Percentiles rank a stretch among this genome's conserved stretches.
These are phyloP conservation scores for Microcos paniculata DNA, from an alignment of 345 rosid species.

Conservation along the genomic window DNA sequence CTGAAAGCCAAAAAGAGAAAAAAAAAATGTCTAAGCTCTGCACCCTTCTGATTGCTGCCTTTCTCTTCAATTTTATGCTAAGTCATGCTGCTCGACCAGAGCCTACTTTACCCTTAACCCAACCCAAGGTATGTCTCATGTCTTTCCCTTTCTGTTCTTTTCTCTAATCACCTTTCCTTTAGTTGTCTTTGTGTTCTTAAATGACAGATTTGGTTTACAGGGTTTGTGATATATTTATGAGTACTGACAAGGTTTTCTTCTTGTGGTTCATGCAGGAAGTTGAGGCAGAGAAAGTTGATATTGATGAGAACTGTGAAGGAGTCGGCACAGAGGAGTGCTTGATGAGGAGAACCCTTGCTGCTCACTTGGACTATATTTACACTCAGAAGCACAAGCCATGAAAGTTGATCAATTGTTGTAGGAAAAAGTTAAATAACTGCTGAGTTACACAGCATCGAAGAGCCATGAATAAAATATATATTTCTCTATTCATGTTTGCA, in stretches of 20 bases:
- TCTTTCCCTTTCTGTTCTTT: not conserved
- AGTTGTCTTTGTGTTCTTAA: not conserved
- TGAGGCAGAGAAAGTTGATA: conserved; percentile 13
- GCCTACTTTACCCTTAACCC: conserved; percentile 6
- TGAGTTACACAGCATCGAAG: not conserved
- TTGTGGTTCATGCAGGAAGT: conserved; percentile 13
- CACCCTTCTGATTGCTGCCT: conserved; percentile 21
- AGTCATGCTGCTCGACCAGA: conserved; percentile 17
- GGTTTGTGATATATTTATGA: not conserved
- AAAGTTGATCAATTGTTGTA: not conserved
- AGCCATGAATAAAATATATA: not conserved
- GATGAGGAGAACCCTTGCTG: conserved; percentile 43
- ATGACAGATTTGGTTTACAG: not conserved
- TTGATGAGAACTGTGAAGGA: conserved; percentile 24
- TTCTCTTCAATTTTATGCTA: conserved; percentile 25
- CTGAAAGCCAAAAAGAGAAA: not conserved
- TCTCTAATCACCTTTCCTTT: not conserved
- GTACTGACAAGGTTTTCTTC: not conserved
- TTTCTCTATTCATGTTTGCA: not conserved
- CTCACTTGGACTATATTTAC: conserved; percentile 52
- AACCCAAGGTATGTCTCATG: conserved; percentile 1
- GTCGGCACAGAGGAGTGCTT: conserved; percentile 26
- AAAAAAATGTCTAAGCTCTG: conserved; percentile 26
- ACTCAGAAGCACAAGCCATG: conserved; percentile 44
- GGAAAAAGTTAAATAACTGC: not conserved